Base-by-base conservation (phyloP, 2,329 filamentous ascomycete genomes). In the Fusarium denticulatum region DNA sequence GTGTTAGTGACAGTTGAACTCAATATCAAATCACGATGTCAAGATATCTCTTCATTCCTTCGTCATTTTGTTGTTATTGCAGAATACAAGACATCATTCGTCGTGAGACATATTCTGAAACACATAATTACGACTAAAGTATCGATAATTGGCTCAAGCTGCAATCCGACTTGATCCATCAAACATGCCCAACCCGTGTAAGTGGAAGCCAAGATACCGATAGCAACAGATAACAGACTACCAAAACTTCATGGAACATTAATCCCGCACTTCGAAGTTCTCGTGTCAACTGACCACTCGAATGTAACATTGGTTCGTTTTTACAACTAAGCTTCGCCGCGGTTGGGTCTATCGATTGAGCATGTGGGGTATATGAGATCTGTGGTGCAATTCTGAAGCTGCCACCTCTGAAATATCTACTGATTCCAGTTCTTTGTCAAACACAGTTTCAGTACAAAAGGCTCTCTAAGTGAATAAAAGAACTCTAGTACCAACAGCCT, bases 1-100 rank as follows among this genome's bases (percentile, higher is more conserved):
- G 15, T 30, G 18, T 55, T 68, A 68, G 63, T 67, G 56, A 49
- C 58, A 11, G 18, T 37, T 15, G 36, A 58, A 58, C 32, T 16
- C 30, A 37, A 28, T 28, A 50, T 50, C 12, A 50, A n/a, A 50
- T 49, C 24, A 26, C 32, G 11, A 36, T 18, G 24, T 28, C 4
- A 28, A 26, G 24, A 26, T 28, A 5, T 28, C 14, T n/a, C 20
- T 58, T 30, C 15, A 58, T 50, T 18, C 30, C 32, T 30, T 8
- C 15, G 6, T 28, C 20, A 37, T 24, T 22, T 24, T 37, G 7
- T 20, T 16, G 5, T 14, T 16, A 30, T 59, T n/a, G 5, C 5
- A 30, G 30, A 30, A 9, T 1, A 37, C 3, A 3, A 28, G 10
- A 11, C 20, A 2, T 8, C 8, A 22, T 15, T n/a, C 8, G 22